Evolutionary conservation across 192 early-diverging fungal genomes (phyloP).

Genomic region (Martensiomyces pterosporus): DNA sequence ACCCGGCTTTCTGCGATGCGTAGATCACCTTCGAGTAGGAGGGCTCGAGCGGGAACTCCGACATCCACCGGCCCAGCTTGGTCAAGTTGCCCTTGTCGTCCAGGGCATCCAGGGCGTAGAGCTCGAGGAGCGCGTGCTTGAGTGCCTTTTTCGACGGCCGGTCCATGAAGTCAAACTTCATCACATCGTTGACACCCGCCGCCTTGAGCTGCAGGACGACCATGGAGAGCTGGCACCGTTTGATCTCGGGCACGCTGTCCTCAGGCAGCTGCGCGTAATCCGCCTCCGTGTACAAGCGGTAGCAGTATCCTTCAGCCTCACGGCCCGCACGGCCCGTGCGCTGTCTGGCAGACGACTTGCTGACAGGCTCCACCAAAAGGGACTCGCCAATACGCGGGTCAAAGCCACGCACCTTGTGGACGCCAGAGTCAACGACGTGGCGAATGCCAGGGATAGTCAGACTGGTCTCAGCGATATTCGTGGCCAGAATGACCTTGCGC

Average conservation of each 20-base stretch:
- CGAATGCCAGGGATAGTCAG: constrained; percentile 93
- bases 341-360: constrained; percentile 88
- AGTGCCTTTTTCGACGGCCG: constrained; percentile 72
- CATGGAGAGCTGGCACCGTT: constrained; percentile 83
- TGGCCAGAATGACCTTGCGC: constrained; percentile 91
- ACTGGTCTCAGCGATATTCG: constrained; percentile 98
- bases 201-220: constrained; percentile 89
- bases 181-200: constrained; percentile 82
- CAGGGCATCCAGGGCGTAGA: constrained; percentile 85
- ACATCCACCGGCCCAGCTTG: constrained; percentile 74
- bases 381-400: constrained; percentile 90
- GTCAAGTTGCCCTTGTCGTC: constrained; percentile 78
- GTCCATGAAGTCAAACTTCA: constrained; percentile 94
- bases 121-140: constrained; percentile 78
- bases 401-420: constrained; percentile 87
- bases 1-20: constrained; percentile 65
- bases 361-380: constrained; percentile 81
- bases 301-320: constrained; percentile 87
- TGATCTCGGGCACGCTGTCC: constrained; percentile 88
- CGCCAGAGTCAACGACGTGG: constrained; percentile 92
- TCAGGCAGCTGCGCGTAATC: constrained; percentile 71
- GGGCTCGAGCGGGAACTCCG: constrained; percentile 91
- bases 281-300: constrained; percentile 87
- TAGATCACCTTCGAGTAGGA: constrained; percentile 84
- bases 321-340: constrained; percentile 93